Percentiles rank a stretch among this genome's conserved stretches.
phyloP scores from a whole-genome alignment of 164 flowering plant genomes.

The Kalanchoe fedtschenkoi region DNA sequence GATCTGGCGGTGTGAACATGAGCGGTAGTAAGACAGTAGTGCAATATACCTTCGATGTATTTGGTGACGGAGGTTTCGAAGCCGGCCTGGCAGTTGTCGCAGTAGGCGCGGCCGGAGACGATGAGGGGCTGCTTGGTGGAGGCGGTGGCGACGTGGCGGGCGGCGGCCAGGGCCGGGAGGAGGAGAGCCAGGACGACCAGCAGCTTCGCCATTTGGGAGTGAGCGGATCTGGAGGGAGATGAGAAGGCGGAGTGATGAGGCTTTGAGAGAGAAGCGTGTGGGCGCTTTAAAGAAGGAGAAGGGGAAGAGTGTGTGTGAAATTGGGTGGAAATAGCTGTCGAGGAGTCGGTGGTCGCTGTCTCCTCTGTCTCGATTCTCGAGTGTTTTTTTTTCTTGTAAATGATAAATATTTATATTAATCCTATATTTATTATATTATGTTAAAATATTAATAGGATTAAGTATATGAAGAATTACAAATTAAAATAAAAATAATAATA shows the following conservation, averaged over 20 bases:
- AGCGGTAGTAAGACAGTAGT: no score
- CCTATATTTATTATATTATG: no score
- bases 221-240: not conserved
- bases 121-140: constrained; percentile 1
- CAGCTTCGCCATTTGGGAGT: constrained; percentile 10
- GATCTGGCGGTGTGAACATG: not conserved
- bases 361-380: no score
- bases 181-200: constrained; percentile 14
- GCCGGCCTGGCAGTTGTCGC: constrained; percentile 28
- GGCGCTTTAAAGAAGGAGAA: not conserved
- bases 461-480: no score
- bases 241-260: not conserved
- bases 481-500: no score
- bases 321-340: no score
- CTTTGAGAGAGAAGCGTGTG: not conserved
- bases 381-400: no score
- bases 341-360: no score
- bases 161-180: constrained; percentile 13
- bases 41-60: constrained; percentile 10
- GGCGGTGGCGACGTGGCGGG: constrained; percentile 9
- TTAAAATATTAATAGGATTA: no score
- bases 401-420: no score
- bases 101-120: constrained; percentile 16
- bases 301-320: no score
- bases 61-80: constrained; percentile 19